Evolutionary conservation across 225 moss, liverwort and hornwort species (phyloP).

Genomic region (Bryoerythrophyllum caledonicum): DNA sequence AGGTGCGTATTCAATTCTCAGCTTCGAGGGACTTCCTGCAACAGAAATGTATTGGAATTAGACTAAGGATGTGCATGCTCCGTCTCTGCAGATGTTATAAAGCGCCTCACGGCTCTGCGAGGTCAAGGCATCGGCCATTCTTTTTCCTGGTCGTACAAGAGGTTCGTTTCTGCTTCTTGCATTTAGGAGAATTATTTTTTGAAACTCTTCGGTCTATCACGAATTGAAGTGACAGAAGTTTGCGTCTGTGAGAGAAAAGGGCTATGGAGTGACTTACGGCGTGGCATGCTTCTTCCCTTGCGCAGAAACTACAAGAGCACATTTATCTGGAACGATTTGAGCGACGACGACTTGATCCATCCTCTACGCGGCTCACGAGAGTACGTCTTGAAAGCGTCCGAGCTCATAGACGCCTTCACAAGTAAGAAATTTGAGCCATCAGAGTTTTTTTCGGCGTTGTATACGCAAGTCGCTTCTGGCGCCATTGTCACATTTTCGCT

Average conservation of each 20-base stretch:
- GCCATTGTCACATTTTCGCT: not conserved
- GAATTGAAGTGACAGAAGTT: not conserved
- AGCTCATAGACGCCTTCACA: slow-evolving; percentile 53
- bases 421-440: slow-evolving; percentile 32
- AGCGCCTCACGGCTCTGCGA: slow-evolving; percentile 58
- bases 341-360: slow-evolving; percentile 73
- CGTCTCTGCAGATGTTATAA: slow-evolving; percentile 70
- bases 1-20: slow-evolving; percentile 56
- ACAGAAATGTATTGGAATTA: not conserved
- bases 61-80: not conserved
- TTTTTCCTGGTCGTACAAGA: slow-evolving; percentile 83
- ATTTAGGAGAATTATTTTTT: not conserved
- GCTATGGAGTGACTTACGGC: not conserved
- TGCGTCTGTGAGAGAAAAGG: not conserved
- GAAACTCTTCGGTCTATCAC: not conserved
- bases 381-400: slow-evolving; percentile 75
- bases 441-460: not conserved
- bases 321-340: slow-evolving; percentile 85
- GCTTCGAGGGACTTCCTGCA: not conserved
- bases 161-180: slow-evolving; percentile 25
- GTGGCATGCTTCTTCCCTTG: not conserved
- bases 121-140: slow-evolving; percentile 73
- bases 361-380: slow-evolving; percentile 72
- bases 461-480: not conserved
- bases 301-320: slow-evolving; percentile 75